phyloP scores from a whole-genome alignment of 495 filamentous ascomycete genomes.

The Pyrenula massariospora region DNA sequence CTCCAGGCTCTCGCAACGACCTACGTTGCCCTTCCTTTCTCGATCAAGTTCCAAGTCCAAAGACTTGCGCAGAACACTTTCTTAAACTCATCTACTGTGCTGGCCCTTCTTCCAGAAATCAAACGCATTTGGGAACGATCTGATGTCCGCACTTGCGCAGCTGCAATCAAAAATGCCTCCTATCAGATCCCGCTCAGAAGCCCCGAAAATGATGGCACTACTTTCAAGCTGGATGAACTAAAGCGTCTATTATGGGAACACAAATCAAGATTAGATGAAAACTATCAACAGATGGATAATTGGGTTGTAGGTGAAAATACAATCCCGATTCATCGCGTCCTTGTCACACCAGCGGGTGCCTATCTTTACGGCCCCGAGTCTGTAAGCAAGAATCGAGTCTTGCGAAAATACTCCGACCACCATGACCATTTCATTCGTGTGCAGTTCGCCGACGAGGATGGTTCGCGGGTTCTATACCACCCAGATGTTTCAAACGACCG shows the following conservation, averaged over 20 bases:
- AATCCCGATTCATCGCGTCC: conserved; percentile 41
- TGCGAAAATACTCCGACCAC: conserved; percentile 55
- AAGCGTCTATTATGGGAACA: conserved; percentile 24
- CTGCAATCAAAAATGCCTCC: conserved; percentile 35
- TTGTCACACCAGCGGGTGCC: conserved; percentile 57
- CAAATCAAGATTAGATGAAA: conserved; percentile 10
- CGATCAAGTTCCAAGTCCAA: conserved; percentile 34
- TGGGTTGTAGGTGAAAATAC: background rate
- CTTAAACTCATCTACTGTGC: conserved; percentile 31
- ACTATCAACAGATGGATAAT: background rate
- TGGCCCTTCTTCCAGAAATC: conserved; percentile 21
- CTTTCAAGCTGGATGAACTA: conserved; percentile 31
- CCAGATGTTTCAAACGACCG: conserved; percentile 35
- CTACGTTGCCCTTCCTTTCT: conserved; percentile 2
- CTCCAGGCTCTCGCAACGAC: background rate
- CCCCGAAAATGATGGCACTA: conserved; percentile 29
- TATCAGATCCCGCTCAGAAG: conserved; percentile 34
- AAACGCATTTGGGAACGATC: conserved; percentile 6
- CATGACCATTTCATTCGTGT: conserved; percentile 59
- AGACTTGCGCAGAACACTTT: conserved; percentile 39
- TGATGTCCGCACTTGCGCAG: conserved; percentile 20
- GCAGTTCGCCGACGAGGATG: conserved; percentile 62
- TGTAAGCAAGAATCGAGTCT: conserved; percentile 61
- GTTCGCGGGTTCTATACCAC: conserved; percentile 47
- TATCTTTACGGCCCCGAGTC: conserved; percentile 58